These are phyloP conservation scores for Pyricularia grisea DNA, from an alignment of 2,329 filamentous ascomycete genomes.

Conservation along the genomic window DNA sequence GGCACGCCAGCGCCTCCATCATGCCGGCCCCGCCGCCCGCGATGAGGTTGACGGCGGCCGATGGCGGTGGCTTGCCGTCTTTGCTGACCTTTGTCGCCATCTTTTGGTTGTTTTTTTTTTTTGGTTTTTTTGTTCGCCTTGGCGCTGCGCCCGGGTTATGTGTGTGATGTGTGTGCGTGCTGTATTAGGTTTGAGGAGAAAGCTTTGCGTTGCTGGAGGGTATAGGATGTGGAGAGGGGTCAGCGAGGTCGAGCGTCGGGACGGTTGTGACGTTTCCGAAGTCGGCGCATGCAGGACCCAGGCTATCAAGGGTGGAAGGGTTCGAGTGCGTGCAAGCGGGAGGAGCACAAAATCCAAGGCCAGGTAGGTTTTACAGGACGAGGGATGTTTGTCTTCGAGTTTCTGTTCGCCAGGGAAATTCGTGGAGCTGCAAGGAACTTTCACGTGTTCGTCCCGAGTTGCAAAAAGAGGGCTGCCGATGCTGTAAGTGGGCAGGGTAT, in stretches of 20 bases:
- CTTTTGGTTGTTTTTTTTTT: no score
- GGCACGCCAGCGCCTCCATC: constrained; percentile 97
- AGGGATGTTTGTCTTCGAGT: background rate
- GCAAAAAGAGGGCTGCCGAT: background rate
- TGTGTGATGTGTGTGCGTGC: background rate
- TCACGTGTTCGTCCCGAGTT: constrained; percentile 1
- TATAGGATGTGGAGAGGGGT: background rate
- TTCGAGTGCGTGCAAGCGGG: background rate
- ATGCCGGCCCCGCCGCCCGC: constrained; percentile 95
- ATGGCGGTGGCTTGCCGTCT: constrained; percentile 61
- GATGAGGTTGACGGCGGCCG: constrained; percentile 83
- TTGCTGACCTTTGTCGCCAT: constrained; percentile 33
- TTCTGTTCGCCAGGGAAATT: background rate
- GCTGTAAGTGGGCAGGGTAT: background rate
- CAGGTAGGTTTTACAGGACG: background rate
- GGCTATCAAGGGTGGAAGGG: background rate
- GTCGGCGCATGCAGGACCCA: background rate
- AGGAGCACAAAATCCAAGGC: background rate
- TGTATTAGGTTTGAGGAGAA: background rate
- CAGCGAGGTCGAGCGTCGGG: background rate
- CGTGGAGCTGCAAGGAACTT: background rate
- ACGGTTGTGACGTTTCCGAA: background rate
- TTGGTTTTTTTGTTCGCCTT: no score
- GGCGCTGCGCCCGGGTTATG: background rate
- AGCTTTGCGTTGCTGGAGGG: background rate